Conservation (phyloP, 139 green algal species). For the Coelastrella sp. region DNA sequence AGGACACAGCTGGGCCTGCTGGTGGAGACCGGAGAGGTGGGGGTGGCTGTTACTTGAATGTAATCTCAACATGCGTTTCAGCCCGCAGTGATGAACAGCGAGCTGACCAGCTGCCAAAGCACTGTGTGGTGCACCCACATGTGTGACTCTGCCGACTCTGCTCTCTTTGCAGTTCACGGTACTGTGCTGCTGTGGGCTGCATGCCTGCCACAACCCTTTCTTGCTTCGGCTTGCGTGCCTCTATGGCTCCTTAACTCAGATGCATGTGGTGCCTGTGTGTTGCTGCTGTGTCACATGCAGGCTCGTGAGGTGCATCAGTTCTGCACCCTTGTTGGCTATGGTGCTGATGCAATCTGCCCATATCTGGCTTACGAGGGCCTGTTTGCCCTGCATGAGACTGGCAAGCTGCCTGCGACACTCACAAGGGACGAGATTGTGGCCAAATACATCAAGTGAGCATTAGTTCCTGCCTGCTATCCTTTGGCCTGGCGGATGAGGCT, state of each 20-base stretch:
- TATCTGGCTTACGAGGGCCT: slow-evolving; percentile 95
- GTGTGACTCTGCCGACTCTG: too few species aligned
- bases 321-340: slow-evolving; percentile 93
- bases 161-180: too few species aligned
- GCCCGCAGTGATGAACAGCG: too few species aligned
- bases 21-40: slow-evolving; percentile 86
- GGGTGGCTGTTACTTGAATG: slow-evolving; percentile 71
- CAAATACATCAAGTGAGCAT: slow-evolving; percentile 87
- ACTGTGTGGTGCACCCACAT: too few species aligned
- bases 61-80: neutral
- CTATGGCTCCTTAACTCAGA: neutral
- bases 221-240: too few species aligned
- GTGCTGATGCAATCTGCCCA: slow-evolving; percentile 93
- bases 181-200: too few species aligned
- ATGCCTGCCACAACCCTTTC: too few species aligned
- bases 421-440: slow-evolving; percentile 70
- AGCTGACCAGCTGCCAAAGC: too few species aligned
- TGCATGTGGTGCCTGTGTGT: neutral
- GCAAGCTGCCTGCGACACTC: slow-evolving; percentile 70
- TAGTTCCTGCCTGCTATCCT: neutral
- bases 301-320: slow-evolving; percentile 89
- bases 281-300: slow-evolving; percentile 6
- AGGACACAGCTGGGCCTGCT: slow-evolving; percentile 83
- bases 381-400: slow-evolving; percentile 74
- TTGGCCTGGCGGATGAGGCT: too few species aligned